A percentile compares a stretch with the other conserved stretches of the same genome.
phyloP scores from a whole-genome alignment of 2,329 filamentous ascomycete species.

The Stagonosporopsis chrysanthemi region DNA sequence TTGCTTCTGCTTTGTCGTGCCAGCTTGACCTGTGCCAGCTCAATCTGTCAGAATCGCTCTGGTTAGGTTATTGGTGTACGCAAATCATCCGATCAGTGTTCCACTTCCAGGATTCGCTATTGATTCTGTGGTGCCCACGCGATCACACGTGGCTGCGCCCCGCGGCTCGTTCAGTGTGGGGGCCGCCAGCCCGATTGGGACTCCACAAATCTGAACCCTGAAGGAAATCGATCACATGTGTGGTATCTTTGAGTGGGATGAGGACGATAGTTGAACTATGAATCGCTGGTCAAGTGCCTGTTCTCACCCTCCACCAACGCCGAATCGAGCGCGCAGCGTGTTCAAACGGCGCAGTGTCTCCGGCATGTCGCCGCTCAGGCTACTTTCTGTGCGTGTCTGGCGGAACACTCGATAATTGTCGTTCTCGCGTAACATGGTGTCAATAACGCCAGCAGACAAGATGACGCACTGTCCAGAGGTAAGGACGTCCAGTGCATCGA shows the following conservation, averaged over 20 bases:
- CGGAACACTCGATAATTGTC: slow-evolving; percentile 47
- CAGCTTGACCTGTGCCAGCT: slow-evolving; percentile 1
- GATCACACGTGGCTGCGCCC: slow-evolving; percentile 12
- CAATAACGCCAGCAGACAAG: slow-evolving; percentile 53
- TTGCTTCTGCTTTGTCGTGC: slow-evolving; percentile 2
- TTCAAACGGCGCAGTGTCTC: slow-evolving; percentile 45
- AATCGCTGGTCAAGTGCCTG: not conserved
- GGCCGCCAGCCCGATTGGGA: not conserved
- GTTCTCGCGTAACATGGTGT: slow-evolving; percentile 54
- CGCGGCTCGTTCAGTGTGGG: slow-evolving; percentile 1
- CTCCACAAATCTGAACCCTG: not conserved
- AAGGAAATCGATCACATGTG: not conserved
- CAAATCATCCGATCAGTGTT: not conserved
- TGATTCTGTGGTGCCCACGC: not conserved
- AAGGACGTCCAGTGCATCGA: slow-evolving; percentile 53
- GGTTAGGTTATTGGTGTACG: not conserved
- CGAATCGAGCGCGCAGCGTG: slow-evolving; percentile 44
- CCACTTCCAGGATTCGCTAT: not conserved
- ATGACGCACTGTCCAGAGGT: slow-evolving; percentile 57
- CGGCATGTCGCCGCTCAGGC: slow-evolving; percentile 40
- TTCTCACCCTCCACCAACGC: slow-evolving; percentile 44
- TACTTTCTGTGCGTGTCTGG: slow-evolving; percentile 36
- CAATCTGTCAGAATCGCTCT: slow-evolving; percentile 2
- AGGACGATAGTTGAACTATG: not conserved
- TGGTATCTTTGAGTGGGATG: not conserved